Base-by-base conservation (phyloP, 1,284 basidiomycete genomes). In the Trametes pubescens region DNA sequence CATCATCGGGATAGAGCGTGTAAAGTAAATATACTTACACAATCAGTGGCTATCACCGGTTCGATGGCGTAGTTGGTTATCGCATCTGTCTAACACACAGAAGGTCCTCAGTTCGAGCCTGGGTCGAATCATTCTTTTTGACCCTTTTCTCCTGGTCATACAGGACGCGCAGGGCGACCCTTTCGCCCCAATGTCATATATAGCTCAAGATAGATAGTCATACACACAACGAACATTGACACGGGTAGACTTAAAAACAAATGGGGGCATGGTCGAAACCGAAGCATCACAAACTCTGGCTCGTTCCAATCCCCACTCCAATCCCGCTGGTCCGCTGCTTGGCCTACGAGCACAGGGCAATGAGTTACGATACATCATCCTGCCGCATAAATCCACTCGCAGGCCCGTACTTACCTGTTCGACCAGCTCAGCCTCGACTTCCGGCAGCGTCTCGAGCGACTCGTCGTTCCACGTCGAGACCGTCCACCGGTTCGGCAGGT, bases 61-160 rank as follows among this genome's bases (percentile, higher is more conserved):
- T 68, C 68, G 70, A 61, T 89, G 87, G 88, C 87, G 87, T 89
- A 90, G 87, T 88, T 89, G 87, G 88, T 89, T 88, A 87, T 86
- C 85, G 85, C 85, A 86, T 86, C 85, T 87, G 86, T 88, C 86
- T 86, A 86, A 85, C 84, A 84, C 64, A 64, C 62, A 65, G 67
- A 65, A 66, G 67, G 66, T 65, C 66, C 61, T 61, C 61, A 65
- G 66, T 67, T 67, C 66, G 63, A 67, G 21, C 63, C 66, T 67
- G 66, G 66, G 63, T 57, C 64, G 61, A 61, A 62, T 65, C 66
- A 62, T 49, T 32, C 49, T 56, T 55, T 46, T n/a, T n/a, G n/a
- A 4, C 9, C 21, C 13, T 7, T 24, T 53, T 34, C n/a, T 34
- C 5, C 3, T 21, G n/a, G 18, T 32, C 29, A 32, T 32, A 32